phyloP scores from a whole-genome alignment of 1,284 basidiomycete species.

The Coriolopsis trogii region DNA sequence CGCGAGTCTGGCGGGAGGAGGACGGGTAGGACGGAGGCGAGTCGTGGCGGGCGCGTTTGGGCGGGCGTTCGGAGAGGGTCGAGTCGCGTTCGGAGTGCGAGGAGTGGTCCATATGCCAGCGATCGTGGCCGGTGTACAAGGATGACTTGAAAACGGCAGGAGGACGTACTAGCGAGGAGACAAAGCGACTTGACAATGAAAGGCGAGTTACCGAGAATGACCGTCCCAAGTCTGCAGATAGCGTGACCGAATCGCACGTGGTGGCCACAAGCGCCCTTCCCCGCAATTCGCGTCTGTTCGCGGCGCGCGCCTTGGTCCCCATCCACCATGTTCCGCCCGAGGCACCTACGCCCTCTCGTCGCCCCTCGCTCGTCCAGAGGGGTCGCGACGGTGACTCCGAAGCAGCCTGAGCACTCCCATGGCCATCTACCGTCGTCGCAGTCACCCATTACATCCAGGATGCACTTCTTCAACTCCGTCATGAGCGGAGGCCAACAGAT shows the following conservation, averaged over 20 bases:
- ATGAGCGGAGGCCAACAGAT: constrained; percentile 62
- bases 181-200: no score
- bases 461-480: constrained; percentile 80
- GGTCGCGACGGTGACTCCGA: constrained; percentile 30
- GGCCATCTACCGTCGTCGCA: constrained; percentile 56
- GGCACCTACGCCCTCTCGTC: constrained; percentile 18
- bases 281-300: constrained; percentile 2
- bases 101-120: constrained; percentile 18
- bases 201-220: no score
- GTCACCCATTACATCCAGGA: constrained; percentile 67
- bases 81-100: constrained; percentile 33
- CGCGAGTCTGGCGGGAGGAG: constrained; percentile 2
- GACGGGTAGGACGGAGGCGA: constrained; percentile 1
- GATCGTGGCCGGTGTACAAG: no score
- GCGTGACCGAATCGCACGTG: constrained; percentile 2
- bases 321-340: constrained; percentile 23
- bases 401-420: constrained; percentile 25
- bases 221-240: no score
- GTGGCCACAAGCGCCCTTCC: background rate
- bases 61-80: constrained; percentile 27
- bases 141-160: no score
- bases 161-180: no score
- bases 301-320: background rate
- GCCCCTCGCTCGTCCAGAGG: constrained; percentile 17
- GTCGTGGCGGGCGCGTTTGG: constrained; percentile 36